Evolutionary conservation across 2,329 filamentous ascomycete species (phyloP).

Genomic region (Fusarium temperatum): DNA sequence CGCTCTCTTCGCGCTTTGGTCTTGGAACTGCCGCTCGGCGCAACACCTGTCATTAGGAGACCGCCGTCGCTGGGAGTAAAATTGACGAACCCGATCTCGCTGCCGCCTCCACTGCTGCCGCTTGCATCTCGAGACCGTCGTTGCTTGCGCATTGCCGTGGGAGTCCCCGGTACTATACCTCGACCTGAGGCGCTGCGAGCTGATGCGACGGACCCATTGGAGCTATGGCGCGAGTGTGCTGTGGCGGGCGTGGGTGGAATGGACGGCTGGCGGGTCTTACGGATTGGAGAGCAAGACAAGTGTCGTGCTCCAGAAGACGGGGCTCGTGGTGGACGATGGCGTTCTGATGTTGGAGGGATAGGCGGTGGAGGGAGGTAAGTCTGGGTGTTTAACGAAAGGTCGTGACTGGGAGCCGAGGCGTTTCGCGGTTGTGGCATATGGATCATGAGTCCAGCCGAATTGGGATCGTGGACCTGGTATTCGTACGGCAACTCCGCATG

Average conservation of each 20-base stretch:
- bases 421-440: constrained; percentile 61
- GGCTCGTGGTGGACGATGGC: constrained; percentile 59
- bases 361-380: constrained; percentile 49
- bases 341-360: constrained; percentile 46
- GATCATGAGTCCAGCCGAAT: constrained; percentile 58
- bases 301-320: constrained; percentile 64
- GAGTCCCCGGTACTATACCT: constrained; percentile 51
- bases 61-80: constrained; percentile 83
- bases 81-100: constrained; percentile 78
- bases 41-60: constrained; percentile 87
- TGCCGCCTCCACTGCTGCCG: constrained; percentile 38
- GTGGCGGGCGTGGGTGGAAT: constrained; percentile 53
- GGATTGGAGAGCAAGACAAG: constrained; percentile 50
- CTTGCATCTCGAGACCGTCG: constrained; percentile 50
- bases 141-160: constrained; percentile 52
- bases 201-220: constrained; percentile 50
- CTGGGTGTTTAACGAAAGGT: constrained; percentile 46
- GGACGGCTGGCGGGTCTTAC: constrained; percentile 55
- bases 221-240: constrained; percentile 51
- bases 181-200: constrained; percentile 49
- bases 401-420: constrained; percentile 49
- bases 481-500: constrained; percentile 54
- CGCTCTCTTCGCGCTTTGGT: constrained; percentile 93
- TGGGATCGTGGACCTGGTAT: constrained; percentile 47
- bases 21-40: constrained; percentile 89